Evolutionary conservation across 805 yeast species (phyloP).

Genomic region (Kurtzmaniella fragi): DNA sequence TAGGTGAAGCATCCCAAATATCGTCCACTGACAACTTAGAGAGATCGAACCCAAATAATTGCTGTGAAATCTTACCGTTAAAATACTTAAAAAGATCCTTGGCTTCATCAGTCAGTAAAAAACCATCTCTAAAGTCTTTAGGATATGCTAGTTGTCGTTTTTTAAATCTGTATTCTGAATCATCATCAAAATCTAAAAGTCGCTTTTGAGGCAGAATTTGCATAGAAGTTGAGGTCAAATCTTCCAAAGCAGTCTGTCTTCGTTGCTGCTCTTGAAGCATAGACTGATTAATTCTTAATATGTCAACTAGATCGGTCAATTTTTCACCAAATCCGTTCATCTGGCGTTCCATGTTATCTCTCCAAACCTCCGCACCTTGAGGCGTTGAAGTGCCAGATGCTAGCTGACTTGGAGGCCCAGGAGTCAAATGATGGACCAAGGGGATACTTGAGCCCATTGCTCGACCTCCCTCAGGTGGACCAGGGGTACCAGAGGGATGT

Average conservation of each 20-base stretch:
- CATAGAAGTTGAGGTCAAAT: background rate
- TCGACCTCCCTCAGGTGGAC: slow-evolving; percentile 1
- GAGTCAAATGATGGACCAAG: slow-evolving; percentile 6
- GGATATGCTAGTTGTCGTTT: slow-evolving; percentile 4
- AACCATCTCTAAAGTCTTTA: slow-evolving; percentile 32
- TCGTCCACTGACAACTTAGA: slow-evolving; percentile 43
- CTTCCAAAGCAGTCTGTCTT: slow-evolving; percentile 1
- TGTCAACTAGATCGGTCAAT: slow-evolving; percentile 32
- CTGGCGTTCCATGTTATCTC: slow-evolving; percentile 27
- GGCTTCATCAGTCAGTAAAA: slow-evolving; percentile 37
- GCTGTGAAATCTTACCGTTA: slow-evolving; percentile 53
- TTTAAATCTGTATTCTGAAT: background rate
- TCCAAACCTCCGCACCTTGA: slow-evolving; percentile 17
- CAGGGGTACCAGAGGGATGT: slow-evolving; percentile 8
- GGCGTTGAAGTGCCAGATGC: background rate
- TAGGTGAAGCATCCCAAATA: slow-evolving; percentile 53
- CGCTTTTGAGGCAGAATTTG: background rate
- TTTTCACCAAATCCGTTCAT: slow-evolving; percentile 33
- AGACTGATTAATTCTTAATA: slow-evolving; percentile 28
- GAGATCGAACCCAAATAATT: slow-evolving; percentile 61
- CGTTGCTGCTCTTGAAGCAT: slow-evolving; percentile 16
- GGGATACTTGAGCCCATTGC: background rate
- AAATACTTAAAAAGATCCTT: slow-evolving; percentile 47
- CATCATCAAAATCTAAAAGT: background rate
- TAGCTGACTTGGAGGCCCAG: background rate